phyloP scores from a whole-genome alignment of 2,329 filamentous ascomycete species.

The Sclerotinia nivalis region DNA sequence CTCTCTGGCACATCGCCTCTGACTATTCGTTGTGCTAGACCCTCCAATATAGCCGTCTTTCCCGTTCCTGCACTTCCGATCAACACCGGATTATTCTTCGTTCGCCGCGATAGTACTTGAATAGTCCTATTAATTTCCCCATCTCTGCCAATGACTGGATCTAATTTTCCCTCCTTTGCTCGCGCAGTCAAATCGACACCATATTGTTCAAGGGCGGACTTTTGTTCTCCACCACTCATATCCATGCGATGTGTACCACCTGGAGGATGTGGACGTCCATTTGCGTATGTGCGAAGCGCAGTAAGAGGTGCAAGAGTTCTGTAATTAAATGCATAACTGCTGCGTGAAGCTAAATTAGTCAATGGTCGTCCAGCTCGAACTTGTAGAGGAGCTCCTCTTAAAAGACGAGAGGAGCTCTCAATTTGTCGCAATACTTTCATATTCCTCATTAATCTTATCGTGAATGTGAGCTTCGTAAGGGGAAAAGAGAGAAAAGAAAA shows the following conservation, averaged over 20 bases:
- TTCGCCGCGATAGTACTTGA: constrained; percentile 86
- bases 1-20: constrained; percentile 92
- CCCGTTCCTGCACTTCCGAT: constrained; percentile 83
- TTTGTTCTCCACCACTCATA: constrained; percentile 71
- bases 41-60: constrained; percentile 92
- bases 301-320: constrained; percentile 44
- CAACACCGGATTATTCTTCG: constrained; percentile 87
- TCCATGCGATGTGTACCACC: constrained; percentile 96
- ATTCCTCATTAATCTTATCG: constrained; percentile 24
- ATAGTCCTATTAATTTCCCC: constrained; percentile 91
- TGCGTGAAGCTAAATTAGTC: constrained; percentile 19
- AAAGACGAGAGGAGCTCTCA: constrained; percentile 35
- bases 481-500: background rate
- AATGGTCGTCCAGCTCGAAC: constrained; percentile 25
- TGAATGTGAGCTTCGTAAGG: background rate
- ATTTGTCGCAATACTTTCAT: constrained; percentile 36
- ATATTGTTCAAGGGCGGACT: constrained; percentile 86
- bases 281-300: constrained; percentile 58
- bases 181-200: constrained; percentile 85
- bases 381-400: constrained; percentile 29
- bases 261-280: constrained; percentile 78
- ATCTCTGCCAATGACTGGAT: constrained; percentile 93
- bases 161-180: constrained; percentile 85
- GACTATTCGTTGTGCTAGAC: constrained; percentile 85
- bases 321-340: constrained; percentile 28